Percentiles rank a stretch among this genome's conserved stretches.
These are phyloP conservation scores for Aspergillus bridgeri DNA, from an alignment of 495 filamentous ascomycete genomes.

Conservation along the genomic window DNA sequence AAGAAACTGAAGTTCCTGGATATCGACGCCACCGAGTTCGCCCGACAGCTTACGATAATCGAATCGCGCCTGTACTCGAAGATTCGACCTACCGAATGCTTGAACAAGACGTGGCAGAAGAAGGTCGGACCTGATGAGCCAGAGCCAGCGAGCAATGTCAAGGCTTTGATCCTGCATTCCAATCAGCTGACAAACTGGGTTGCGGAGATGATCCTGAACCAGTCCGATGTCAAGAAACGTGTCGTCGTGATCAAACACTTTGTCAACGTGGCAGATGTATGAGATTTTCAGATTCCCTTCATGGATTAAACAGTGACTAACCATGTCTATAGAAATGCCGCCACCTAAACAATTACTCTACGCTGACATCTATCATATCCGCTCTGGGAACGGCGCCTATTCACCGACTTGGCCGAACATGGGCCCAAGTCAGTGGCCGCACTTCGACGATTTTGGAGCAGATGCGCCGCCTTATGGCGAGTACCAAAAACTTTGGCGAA, in stretches of 20 bases:
- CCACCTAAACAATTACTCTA: constrained; percentile 91
- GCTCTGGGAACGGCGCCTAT: constrained; percentile 92
- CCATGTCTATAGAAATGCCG: constrained; percentile 76
- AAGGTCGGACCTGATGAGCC: constrained; percentile 77
- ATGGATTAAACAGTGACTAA: constrained; percentile 7
- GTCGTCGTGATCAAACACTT: constrained; percentile 99
- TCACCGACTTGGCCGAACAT: constrained; percentile 89
- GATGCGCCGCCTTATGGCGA: constrained; percentile 94
- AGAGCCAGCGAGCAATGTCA: constrained; percentile 91
- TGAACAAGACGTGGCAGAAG: constrained; percentile 99
- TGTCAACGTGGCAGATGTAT: constrained; percentile 88
- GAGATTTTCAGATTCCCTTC: background rate
- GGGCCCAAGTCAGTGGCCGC: constrained; percentile 84
- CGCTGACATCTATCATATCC: constrained; percentile 96
- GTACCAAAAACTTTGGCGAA: constrained; percentile 96
- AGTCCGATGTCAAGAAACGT: constrained; percentile 88
- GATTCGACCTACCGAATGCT: constrained; percentile 89
- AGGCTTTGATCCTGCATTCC: constrained; percentile 92
- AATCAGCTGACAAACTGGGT: constrained; percentile 99
- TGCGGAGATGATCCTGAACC: constrained; percentile 97
- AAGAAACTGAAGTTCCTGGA: constrained; percentile 99
- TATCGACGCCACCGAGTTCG: constrained; percentile 94
- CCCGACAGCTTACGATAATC: constrained; percentile 93
- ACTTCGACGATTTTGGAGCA: constrained; percentile 75
- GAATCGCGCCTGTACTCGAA: constrained; percentile 93